phyloP scores from a whole-genome alignment of 1,284 basidiomycete species.

The Calocybe gambosa region DNA sequence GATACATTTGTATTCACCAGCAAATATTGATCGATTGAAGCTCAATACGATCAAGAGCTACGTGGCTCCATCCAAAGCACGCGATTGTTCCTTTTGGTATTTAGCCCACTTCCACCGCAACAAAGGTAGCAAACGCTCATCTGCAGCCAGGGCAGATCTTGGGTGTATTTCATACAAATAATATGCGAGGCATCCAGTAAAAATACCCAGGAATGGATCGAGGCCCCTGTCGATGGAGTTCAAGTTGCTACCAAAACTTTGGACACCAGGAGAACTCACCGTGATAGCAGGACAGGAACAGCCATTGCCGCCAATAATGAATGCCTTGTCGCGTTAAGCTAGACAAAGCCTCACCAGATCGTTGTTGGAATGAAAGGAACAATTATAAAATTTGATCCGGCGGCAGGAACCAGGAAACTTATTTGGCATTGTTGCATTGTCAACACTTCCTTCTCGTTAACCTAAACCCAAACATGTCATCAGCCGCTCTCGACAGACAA shows the following conservation, averaged over 20 bases:
- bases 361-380: conserved; percentile 3
- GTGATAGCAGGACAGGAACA: conserved; percentile 42
- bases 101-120: conserved; percentile 63
- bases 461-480: conserved; percentile 30
- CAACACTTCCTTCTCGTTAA: not conserved
- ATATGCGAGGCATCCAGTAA: conserved; percentile 79
- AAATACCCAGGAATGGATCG: conserved; percentile 74
- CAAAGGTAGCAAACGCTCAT: conserved; percentile 59
- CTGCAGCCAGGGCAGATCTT: conserved; percentile 62
- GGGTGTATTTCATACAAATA: conserved; percentile 83
- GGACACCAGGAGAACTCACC: conserved; percentile 30
- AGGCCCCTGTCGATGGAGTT: conserved; percentile 36
- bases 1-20: too few species aligned
- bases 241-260: not conserved
- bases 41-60: too few species aligned
- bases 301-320: conserved; percentile 15
- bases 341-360: not conserved
- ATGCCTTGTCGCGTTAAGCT: not conserved
- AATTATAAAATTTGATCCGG: not conserved
- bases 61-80: too few species aligned
- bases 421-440: not conserved
- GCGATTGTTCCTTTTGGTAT: conserved; percentile 24
- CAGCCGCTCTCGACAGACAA: conserved; percentile 65
- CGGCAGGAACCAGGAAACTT: conserved; percentile 4
- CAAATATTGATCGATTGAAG: too few species aligned